Conservation (phyloP, 805 yeast genomes). For the Candida nitratophila region DNA sequence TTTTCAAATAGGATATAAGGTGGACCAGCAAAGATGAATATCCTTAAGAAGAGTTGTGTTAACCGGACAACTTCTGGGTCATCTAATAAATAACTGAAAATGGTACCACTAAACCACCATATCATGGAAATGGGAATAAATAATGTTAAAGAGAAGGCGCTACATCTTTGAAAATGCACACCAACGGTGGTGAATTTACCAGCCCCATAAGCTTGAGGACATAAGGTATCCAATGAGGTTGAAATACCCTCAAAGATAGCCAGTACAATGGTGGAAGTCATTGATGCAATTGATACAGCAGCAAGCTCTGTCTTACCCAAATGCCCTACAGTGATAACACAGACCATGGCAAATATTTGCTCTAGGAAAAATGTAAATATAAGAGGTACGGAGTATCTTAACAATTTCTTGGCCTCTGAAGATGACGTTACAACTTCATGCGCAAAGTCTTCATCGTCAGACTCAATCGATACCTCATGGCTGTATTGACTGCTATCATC, state of each 20-base stretch:
- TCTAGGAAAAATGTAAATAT: slow-evolving; percentile 62
- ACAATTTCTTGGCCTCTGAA: slow-evolving; percentile 27
- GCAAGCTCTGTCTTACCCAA: slow-evolving; percentile 68
- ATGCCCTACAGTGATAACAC: slow-evolving; percentile 73
- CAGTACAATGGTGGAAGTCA: slow-evolving; percentile 71
- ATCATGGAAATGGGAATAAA: slow-evolving; percentile 53
- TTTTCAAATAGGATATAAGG: slow-evolving; percentile 66
- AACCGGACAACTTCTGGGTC: slow-evolving; percentile 38
- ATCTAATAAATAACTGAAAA: slow-evolving; percentile 37
- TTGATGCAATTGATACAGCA: slow-evolving; percentile 67
- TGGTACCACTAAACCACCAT: slow-evolving; percentile 55
- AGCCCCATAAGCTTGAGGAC: slow-evolving; percentile 76
- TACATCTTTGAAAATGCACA: slow-evolving; percentile 58
- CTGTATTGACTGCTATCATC: slow-evolving; percentile 10
- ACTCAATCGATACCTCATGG: neutral
- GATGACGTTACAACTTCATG: slow-evolving; percentile 17
- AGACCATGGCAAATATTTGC: slow-evolving; percentile 53
- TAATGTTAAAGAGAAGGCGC: slow-evolving; percentile 49
- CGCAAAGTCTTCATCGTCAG: slow-evolving; percentile 26
- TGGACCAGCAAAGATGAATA: slow-evolving; percentile 62
- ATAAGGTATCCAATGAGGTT: slow-evolving; percentile 68
- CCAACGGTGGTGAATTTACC: slow-evolving; percentile 60
- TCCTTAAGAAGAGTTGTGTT: slow-evolving; percentile 50
- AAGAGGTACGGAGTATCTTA: slow-evolving; percentile 46
- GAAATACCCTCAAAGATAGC: slow-evolving; percentile 73